Percentiles rank a stretch among this genome's conserved stretches.
phyloP scores from a whole-genome alignment of 2,329 filamentous ascomycete genomes.

The Nemania sp. region DNA sequence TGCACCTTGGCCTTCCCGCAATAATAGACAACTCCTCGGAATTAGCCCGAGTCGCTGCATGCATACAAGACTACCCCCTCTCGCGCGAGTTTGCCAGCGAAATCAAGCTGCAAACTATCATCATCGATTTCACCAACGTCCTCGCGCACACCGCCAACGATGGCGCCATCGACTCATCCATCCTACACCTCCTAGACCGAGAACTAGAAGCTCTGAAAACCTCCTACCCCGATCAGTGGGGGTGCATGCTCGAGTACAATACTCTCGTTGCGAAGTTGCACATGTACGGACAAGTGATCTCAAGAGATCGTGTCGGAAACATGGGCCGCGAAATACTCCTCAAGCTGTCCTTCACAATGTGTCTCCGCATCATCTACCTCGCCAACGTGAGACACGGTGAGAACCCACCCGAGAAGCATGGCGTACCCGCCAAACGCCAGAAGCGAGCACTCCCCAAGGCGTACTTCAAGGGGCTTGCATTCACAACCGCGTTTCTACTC shows the following conservation, averaged over 20 bases:
- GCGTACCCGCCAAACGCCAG: conserved; percentile 21
- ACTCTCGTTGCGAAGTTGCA: conserved; percentile 37
- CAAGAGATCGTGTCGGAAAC: conserved; percentile 23
- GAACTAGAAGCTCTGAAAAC: conserved; percentile 34
- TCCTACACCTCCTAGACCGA: conserved; percentile 37
- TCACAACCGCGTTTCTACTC: conserved; percentile 40
- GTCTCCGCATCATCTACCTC: conserved; percentile 36
- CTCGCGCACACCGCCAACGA: conserved; percentile 34
- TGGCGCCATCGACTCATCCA: conserved; percentile 33
- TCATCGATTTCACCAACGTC: conserved; percentile 35
- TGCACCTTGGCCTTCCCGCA: conserved; percentile 37
- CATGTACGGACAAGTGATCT: conserved; percentile 36
- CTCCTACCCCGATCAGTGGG: conserved; percentile 33
- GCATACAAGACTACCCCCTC: conserved; percentile 29
- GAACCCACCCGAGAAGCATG: conserved; percentile 13
- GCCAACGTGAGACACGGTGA: conserved; percentile 30
- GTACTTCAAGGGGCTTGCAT: conserved; percentile 35
- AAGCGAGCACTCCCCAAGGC: conserved; percentile 33
- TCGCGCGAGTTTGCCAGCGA: conserved; percentile 33
- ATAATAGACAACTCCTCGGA: conserved; percentile 36
- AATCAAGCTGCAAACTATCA: conserved; percentile 33
- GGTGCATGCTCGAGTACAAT: conserved; percentile 30
- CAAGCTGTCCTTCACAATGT: conserved; percentile 33
- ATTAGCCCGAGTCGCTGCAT: conserved; percentile 30
- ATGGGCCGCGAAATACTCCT: conserved; percentile 34